A percentile compares a stretch with the other conserved stretches of the same genome.
Conservation (phyloP, 768 basidiomycete species). For the Suillus paluster region DNA sequence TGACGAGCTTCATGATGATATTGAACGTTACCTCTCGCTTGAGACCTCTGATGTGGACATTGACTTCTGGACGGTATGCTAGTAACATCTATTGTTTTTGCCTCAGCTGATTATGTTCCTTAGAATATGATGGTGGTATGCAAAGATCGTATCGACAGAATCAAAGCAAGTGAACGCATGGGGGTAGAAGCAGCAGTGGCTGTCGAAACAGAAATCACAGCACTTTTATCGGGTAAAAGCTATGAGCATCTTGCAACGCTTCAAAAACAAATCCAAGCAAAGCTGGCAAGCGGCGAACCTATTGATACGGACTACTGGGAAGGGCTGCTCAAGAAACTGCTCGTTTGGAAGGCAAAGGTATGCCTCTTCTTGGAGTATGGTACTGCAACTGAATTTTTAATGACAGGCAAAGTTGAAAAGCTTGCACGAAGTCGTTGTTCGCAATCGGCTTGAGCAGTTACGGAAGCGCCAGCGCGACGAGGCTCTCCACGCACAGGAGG, state of each 20-base stretch:
- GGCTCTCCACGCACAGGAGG: constrained; percentile 91
- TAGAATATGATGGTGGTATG: constrained; percentile 99
- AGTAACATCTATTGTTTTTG: background rate
- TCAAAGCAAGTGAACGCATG: constrained; percentile 64
- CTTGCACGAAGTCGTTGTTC: constrained; percentile 95
- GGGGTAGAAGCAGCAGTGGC: constrained; percentile 74
- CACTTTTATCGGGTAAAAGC: constrained; percentile 82
- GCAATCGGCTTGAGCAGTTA: constrained; percentile 94
- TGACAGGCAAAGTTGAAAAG: constrained; percentile 84
- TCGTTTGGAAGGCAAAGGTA: constrained; percentile 98
- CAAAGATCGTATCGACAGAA: constrained; percentile 83
- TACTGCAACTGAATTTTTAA: constrained; percentile 13
- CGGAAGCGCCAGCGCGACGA: constrained; percentile 96
- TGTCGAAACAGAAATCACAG: constrained; percentile 85
- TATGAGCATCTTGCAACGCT: constrained; percentile 82
- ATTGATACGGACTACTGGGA: constrained; percentile 99
- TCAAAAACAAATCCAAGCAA: constrained; percentile 86
- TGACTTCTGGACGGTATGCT: constrained; percentile 94
- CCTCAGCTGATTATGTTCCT: constrained; percentile 8
- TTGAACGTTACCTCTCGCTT: constrained; percentile 86
- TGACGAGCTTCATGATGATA: constrained; percentile 92
- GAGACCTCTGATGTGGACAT: constrained; percentile 86
- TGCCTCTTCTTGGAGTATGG: constrained; percentile 7
- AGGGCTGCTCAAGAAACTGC: constrained; percentile 82
- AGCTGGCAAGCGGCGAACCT: constrained; percentile 90